phyloP scores from a whole-genome alignment of 1,284 basidiomycete genomes.

The Rhodotorula sp. region DNA sequence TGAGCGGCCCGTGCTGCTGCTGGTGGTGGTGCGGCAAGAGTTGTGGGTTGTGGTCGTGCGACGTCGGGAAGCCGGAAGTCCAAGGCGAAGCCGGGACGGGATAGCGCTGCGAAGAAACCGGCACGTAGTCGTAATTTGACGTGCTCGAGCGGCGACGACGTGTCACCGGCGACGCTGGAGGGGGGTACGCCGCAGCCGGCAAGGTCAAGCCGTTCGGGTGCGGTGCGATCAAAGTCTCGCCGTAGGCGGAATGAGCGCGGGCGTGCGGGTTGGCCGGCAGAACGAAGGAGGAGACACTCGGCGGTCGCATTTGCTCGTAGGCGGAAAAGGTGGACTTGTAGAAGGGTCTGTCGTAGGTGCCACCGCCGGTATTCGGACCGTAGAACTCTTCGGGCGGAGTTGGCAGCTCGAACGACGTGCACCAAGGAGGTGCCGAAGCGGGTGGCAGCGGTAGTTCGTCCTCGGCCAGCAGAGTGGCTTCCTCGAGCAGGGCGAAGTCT shows the following conservation, averaged over 20 bases:
- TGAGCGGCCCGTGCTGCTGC: neutral
- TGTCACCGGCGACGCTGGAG: neutral
- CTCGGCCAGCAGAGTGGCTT: slow-evolving; percentile 6
- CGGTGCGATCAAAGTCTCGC: neutral
- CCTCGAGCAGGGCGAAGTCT: slow-evolving; percentile 31
- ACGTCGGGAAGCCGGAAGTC: neutral
- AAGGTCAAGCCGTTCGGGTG: neutral
- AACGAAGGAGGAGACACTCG: neutral
- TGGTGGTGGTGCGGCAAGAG: neutral
- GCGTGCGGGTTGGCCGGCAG: slow-evolving; percentile 1
- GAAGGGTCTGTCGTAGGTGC: neutral
- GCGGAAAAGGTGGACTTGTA: neutral
- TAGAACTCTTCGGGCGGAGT: slow-evolving; percentile 2
- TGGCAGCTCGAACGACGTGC: slow-evolving; percentile 24
- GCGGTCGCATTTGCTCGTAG: neutral
- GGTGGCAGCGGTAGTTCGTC: slow-evolving; percentile 4
- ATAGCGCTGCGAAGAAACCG: neutral
- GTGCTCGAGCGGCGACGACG: slow-evolving; percentile 8
- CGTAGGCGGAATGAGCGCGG: neutral
- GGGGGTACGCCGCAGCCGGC: neutral
- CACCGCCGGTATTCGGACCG: neutral
- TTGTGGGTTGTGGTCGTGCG: neutral
- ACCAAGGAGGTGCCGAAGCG: slow-evolving; percentile 31
- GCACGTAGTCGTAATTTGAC: neutral
- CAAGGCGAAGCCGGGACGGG: neutral